These are phyloP conservation scores for Verbascum thapsus DNA, from an alignment of 257 asterid genomes.

Conservation along the genomic window DNA sequence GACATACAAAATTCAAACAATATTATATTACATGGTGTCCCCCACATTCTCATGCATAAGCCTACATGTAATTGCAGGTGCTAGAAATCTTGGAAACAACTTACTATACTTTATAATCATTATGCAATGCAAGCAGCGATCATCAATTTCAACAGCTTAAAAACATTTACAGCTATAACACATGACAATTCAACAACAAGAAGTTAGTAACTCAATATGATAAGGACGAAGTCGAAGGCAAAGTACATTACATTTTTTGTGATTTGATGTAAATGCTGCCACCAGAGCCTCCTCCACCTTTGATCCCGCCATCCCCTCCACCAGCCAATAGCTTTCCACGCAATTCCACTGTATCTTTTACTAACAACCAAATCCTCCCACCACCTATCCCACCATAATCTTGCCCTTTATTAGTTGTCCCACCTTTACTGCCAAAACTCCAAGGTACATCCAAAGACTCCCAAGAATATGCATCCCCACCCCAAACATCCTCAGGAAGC, in stretches of 20 bases:
- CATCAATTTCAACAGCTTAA: conserved; percentile 7
- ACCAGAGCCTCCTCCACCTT: conserved; percentile 95
- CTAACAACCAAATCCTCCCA: conserved; percentile 77
- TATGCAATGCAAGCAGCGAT: conserved; percentile 12
- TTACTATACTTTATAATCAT: neutral
- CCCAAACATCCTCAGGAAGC: conserved; percentile 83
- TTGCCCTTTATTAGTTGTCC: conserved; percentile 63
- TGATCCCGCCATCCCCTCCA: conserved; percentile 84
- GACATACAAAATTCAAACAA: conserved; percentile 3
- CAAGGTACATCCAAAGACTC: conserved; percentile 56
- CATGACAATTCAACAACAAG: neutral
- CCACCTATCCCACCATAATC: conserved; percentile 89
- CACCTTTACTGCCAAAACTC: conserved; percentile 83
- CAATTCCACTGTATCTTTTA: conserved; percentile 37
- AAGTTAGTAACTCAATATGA: neutral
- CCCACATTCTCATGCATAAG: neutral
- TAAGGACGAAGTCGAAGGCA: conserved; percentile 22
- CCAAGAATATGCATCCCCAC: conserved; percentile 87
- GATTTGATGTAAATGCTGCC: conserved; percentile 81
- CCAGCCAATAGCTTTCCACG: conserved; percentile 65
- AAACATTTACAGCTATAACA: neutral
- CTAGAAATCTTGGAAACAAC: neutral
- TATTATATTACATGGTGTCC: neutral
- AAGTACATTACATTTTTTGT: conserved; percentile 56
- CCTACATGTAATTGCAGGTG: neutral